These are phyloP conservation scores for Breynia disticha DNA, from an alignment of 441 rosid species.

Conservation along the genomic window DNA sequence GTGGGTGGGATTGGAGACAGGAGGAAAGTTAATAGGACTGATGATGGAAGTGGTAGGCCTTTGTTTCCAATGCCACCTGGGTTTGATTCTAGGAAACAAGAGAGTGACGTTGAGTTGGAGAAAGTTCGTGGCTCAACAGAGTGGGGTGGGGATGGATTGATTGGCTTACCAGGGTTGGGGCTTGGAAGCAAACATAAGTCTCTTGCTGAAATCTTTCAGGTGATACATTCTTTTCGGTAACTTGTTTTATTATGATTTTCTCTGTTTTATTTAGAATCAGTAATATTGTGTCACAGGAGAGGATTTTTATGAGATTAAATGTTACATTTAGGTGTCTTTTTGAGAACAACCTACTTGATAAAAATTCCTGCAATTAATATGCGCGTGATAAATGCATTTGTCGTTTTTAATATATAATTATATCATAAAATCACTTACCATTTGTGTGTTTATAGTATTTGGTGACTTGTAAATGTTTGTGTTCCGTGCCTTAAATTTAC, in stretches of 20 bases:
- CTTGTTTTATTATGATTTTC: neutral
- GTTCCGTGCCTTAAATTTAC: too few species aligned
- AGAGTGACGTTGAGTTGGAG: conserved; percentile 35
- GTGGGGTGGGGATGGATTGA: conserved; percentile 81
- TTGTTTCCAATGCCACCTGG: conserved; percentile 83
- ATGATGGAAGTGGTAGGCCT: conserved; percentile 38
- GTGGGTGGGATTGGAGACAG: conserved; percentile 84
- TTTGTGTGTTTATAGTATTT: too few species aligned
- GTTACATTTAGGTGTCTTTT: too few species aligned
- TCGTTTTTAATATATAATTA: too few species aligned
- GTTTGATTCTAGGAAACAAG: conserved; percentile 60
- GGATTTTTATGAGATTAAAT: too few species aligned
- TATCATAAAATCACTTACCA: too few species aligned
- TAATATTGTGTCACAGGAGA: too few species aligned
- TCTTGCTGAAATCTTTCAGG: conserved; percentile 85
- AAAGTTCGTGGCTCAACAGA: conserved; percentile 37
- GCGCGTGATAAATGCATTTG: too few species aligned
- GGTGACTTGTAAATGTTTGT: too few species aligned
- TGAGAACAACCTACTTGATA: too few species aligned
- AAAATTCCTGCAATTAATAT: too few species aligned
- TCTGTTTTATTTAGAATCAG: neutral
- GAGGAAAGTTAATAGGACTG: conserved; percentile 47
- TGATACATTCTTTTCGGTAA: conserved; percentile 12
- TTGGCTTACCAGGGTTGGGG: conserved; percentile 69
- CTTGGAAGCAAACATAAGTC: conserved; percentile 77